Evolutionary conservation across 2,329 filamentous ascomycete genomes (phyloP), one percentile per base, ranked within the genome.

Genomic region (Aspergillus sojae): DNA sequence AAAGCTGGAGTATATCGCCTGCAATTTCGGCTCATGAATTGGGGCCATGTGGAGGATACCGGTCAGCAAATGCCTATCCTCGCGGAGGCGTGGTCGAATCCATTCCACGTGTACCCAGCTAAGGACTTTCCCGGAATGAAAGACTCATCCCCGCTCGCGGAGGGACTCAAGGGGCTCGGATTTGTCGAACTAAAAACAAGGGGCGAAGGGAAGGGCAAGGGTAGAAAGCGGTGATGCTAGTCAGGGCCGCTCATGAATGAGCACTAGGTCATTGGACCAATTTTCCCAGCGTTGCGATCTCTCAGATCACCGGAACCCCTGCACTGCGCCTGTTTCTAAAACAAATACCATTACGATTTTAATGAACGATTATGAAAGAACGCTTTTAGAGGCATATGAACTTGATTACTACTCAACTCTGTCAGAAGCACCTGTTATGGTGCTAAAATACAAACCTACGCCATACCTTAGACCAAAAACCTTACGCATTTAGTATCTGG

Each of bases 81-180:
- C 45, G 74, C 77, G 1, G 77, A 79, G 62, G 72, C 72, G 4
- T 79, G 78, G 74, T 80, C 78, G 9, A 71, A 81, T 12, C 72
- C 75, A 3, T 81, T 81, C 58, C 74, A 74, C 28, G 79, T 81
- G 4, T 81, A 76, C 66, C 72, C 77, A 5, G 78, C 79, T 1
- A 81, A 81, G 62, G 78, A 81, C 64, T 81, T 81, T 53, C 79
- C 79, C 0, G 79, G 79, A 0, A 80, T 81, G 79, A 68, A 69
- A 46, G 73, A 78, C 53, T 80, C 79, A 14, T 79, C 78, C 6
- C 67, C 70, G 63, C 65, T 81, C 30, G 75, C 77, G 0, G 74
- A 75, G 63, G 74, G 75, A 12, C 65, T 81, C 63, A 81, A 79
- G 65, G 71, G 74, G 41, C 68, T 81, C 52, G 79, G 79, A 5